Conservation (phyloP, 768 basidiomycete species). For the Vishniacozyma victoriae region DNA sequence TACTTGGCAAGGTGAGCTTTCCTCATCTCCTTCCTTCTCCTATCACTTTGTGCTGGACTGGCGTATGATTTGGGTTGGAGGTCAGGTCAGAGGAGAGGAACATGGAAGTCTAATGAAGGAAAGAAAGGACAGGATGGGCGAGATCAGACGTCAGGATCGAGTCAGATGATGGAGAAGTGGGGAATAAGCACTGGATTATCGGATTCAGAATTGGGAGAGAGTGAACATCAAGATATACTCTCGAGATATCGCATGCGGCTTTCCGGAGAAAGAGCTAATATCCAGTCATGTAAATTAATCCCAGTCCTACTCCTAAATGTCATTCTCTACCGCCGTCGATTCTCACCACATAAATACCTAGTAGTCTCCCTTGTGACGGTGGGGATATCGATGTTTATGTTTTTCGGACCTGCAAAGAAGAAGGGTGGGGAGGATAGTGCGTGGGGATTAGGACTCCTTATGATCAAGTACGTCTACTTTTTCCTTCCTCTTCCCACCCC, state of each 20-base stretch:
- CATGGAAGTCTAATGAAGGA: no score
- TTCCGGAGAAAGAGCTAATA: background rate
- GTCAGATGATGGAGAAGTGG: no score
- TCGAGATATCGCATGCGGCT: no score
- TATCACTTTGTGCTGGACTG: background rate
- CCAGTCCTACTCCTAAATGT: constrained; percentile 94
- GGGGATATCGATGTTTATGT: constrained; percentile 93
- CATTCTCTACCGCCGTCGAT: constrained; percentile 82
- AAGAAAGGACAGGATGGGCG: no score
- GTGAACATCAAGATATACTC: no score
- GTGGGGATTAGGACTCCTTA: constrained; percentile 49
- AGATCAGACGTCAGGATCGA: no score
- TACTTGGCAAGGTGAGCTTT: constrained; percentile 67
- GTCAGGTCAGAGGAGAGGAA: no score
- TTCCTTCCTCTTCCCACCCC: background rate
- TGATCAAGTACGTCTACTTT: constrained; percentile 38
- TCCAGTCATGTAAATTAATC: constrained; percentile 86
- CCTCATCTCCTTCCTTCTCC: background rate
- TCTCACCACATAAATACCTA: constrained; percentile 89
- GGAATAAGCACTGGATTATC: no score
- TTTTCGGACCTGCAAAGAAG: constrained; percentile 50
- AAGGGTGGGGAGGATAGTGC: constrained; percentile 52
- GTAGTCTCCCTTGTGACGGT: constrained; percentile 87
- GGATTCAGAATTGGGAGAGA: no score
- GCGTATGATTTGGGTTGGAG: background rate